These are phyloP conservation scores for Bruguiera gymnorhiza DNA, from an alignment of 345 rosid species.

Conservation along the genomic window DNA sequence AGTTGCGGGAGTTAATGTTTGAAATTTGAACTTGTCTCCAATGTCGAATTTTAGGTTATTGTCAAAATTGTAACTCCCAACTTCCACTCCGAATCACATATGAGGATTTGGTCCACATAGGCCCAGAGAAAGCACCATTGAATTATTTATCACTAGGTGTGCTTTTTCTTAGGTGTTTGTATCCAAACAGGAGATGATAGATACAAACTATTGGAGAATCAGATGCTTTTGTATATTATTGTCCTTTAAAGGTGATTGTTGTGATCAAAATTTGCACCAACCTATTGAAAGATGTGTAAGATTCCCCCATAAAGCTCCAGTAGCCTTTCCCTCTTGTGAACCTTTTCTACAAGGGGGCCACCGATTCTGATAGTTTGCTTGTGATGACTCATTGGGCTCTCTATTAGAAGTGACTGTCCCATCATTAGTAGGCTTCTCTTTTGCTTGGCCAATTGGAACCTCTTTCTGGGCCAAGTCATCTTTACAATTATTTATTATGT, in stretches of 20 bases:
- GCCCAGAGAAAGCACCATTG: no score
- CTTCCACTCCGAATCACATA: no score
- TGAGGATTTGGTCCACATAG: no score
- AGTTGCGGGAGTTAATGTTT: no score
- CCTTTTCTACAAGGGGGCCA: neutral
- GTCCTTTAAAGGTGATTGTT: neutral
- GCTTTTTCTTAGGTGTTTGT: no score
- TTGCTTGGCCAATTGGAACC: neutral
- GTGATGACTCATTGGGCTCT: neutral
- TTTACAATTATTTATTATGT: no score
- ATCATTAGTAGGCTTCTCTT: neutral
- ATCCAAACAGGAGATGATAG: neutral
- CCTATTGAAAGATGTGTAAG: neutral
- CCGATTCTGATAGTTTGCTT: neutral
- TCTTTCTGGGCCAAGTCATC: neutral
- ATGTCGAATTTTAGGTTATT: no score
- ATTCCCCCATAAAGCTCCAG: neutral
- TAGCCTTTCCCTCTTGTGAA: neutral
- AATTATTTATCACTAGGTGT: no score
- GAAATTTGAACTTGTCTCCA: no score
- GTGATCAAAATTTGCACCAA: neutral
- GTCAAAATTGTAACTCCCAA: no score
- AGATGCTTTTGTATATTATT: neutral
- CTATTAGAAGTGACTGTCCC: neutral
- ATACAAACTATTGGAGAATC: neutral